Percentiles rank a stretch among this genome's conserved stretches.
phyloP scores from a whole-genome alignment of 805 yeast species.

The Cyberlindnera petersonii region DNA sequence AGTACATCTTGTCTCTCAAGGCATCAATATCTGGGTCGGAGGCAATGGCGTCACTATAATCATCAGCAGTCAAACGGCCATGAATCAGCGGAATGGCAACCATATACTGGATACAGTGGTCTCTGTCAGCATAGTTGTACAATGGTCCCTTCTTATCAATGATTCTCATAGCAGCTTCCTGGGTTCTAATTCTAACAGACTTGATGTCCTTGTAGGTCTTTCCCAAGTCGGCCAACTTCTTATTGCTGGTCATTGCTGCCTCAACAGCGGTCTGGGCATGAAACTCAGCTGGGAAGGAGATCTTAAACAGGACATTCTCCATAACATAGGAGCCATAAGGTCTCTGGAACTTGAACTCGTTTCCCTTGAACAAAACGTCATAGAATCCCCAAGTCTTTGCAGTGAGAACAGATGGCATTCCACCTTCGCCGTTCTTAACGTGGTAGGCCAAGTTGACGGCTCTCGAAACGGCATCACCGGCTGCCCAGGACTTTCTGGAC shows the following conservation, averaged over 20 bases:
- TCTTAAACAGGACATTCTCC: slow-evolving; percentile 60
- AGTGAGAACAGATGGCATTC: slow-evolving; percentile 54
- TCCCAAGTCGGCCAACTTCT: slow-evolving; percentile 35
- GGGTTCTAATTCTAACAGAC: slow-evolving; percentile 49
- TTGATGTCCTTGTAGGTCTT: slow-evolving; percentile 46
- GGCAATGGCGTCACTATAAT: slow-evolving; percentile 50
- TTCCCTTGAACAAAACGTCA: slow-evolving; percentile 53
- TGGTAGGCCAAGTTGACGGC: slow-evolving; percentile 54
- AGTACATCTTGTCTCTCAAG: slow-evolving; percentile 50
- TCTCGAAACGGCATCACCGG: slow-evolving; percentile 58
- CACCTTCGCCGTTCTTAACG: slow-evolving; percentile 50
- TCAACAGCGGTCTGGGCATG: slow-evolving; percentile 66
- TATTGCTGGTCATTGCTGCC: slow-evolving; percentile 46
- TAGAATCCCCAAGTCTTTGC: slow-evolving; percentile 63
- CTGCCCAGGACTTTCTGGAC: slow-evolving; percentile 65
- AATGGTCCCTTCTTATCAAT: slow-evolving; percentile 58
- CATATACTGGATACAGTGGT: slow-evolving; percentile 64
- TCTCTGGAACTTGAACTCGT: slow-evolving; percentile 51
- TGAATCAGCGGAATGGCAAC: slow-evolving; percentile 51
- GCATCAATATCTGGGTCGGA: slow-evolving; percentile 48
- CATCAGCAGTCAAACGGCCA: slow-evolving; percentile 56
- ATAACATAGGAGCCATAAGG: slow-evolving; percentile 53
- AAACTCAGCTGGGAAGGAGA: slow-evolving; percentile 62
- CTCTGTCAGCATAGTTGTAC: slow-evolving; percentile 61
- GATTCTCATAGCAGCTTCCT: slow-evolving; percentile 58